A percentile compares a stretch with the other conserved stretches of the same genome.
Conservation (phyloP, 2,329 filamentous ascomycete species). For the Byssoonygena ceratinophila region DNA sequence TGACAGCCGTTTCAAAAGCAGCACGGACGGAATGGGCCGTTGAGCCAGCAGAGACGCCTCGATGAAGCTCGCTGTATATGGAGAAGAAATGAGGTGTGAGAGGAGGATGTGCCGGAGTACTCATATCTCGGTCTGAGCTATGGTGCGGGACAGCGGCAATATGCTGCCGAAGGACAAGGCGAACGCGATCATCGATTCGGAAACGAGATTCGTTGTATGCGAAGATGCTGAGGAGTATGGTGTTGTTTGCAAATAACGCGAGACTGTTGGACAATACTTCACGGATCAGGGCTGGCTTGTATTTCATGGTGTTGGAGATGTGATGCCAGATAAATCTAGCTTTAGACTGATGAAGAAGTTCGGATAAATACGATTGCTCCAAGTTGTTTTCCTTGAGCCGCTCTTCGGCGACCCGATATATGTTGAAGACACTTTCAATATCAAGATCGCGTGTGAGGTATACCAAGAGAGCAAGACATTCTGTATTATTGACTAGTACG, state of each 20-base stretch:
- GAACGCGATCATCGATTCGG: constrained; percentile 64
- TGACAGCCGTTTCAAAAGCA: constrained; percentile 46
- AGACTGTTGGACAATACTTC: constrained; percentile 52
- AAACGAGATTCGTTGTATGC: constrained; percentile 64
- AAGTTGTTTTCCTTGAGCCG: constrained; percentile 33
- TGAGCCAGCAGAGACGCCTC: constrained; percentile 34
- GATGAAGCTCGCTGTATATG: constrained; percentile 45
- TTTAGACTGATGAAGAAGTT: constrained; percentile 59
- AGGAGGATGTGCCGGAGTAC: constrained; percentile 11
- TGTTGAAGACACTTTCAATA: constrained; percentile 29
- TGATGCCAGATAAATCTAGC: constrained; percentile 58
- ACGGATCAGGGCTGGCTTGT: constrained; percentile 57
- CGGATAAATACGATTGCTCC: constrained; percentile 33
- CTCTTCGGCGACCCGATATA: constrained; percentile 36
- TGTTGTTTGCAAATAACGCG: constrained; percentile 60
- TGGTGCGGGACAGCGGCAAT: constrained; percentile 23
- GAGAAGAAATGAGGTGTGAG: constrained; percentile 42
- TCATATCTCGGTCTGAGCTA: constrained; percentile 17
- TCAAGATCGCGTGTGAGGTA: constrained; percentile 48
- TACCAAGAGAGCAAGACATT: constrained; percentile 53
- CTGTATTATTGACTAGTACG: constrained; percentile 46
- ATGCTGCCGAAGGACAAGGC: constrained; percentile 47
- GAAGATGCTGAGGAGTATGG: constrained; percentile 60
- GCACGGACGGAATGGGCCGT: constrained; percentile 46
- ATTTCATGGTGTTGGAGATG: constrained; percentile 51